Percentiles rank a stretch among this genome's conserved stretches.
phyloP scores from a whole-genome alignment of 2,329 filamentous ascomycete species.

The Arthrinium puccinioides region DNA sequence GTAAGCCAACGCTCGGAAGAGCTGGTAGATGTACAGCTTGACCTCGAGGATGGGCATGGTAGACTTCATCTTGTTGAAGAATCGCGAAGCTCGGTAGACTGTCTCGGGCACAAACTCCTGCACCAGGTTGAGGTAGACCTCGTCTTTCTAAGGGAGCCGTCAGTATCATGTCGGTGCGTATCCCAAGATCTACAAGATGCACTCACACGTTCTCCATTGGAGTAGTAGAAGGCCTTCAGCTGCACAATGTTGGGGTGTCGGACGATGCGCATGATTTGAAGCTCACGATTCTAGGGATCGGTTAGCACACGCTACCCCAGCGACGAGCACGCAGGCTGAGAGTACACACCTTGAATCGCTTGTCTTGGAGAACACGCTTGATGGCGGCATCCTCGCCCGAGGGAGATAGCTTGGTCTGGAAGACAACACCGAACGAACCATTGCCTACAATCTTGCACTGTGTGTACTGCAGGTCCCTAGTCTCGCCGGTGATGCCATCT shows the following conservation, averaged over 20 bases:
- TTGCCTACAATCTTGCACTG: conserved; percentile 99
- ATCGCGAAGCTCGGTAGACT: conserved; percentile 93
- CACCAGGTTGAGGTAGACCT: conserved; percentile 96
- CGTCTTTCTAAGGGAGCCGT: conserved; percentile 76
- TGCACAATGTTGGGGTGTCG: conserved; percentile 98
- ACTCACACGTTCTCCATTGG: conserved; percentile 90
- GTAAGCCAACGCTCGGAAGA: conserved; percentile 96
- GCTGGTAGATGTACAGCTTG: conserved; percentile 99
- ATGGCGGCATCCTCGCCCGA: conserved; percentile 97
- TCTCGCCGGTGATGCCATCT: conserved; percentile 94
- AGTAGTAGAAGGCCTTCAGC: conserved; percentile 99
- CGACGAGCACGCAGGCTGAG: not conserved
- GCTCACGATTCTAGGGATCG: conserved; percentile 75
- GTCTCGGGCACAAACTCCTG: conserved; percentile 98
- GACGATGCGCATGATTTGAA: conserved; percentile 99
- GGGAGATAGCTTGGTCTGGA: conserved; percentile 98
- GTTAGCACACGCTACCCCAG: too few species aligned
- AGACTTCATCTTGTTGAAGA: conserved; percentile 99
- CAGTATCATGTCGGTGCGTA: conserved; percentile 8
- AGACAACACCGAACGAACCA: conserved; percentile 96
- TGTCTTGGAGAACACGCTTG: conserved; percentile 97
- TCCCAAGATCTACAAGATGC: not conserved
- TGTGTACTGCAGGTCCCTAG: conserved; percentile 93
- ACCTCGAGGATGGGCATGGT: conserved; percentile 98
- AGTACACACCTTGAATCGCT: conserved; percentile 98